phyloP scores from a whole-genome alignment of 306 rosid genomes.

The Trichosanthes truncata region DNA sequence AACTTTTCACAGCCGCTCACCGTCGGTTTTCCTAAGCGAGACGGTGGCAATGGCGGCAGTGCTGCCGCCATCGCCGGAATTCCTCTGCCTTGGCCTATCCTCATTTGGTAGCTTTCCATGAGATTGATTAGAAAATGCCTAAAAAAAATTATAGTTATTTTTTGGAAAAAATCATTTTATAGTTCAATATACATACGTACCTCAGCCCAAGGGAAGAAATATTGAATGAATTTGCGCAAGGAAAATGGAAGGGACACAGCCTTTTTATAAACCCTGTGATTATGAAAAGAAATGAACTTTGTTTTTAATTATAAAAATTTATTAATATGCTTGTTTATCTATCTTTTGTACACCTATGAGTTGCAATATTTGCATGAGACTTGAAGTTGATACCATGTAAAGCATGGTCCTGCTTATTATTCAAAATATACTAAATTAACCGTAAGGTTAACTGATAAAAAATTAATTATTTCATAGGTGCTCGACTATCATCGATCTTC shows the following conservation, averaged over 20 bases:
- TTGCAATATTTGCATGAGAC: slow-evolving; percentile 4
- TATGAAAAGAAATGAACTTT: neutral
- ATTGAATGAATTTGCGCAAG: neutral
- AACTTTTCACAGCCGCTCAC: neutral
- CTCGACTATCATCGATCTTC: neutral
- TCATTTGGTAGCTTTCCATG: slow-evolving; percentile 2
- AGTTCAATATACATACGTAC: neutral
- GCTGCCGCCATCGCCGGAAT: neutral
- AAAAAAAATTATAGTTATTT: neutral
- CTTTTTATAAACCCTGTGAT: neutral
- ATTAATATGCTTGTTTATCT: neutral
- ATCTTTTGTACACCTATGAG: slow-evolving; percentile 2
- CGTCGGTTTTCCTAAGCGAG: neutral
- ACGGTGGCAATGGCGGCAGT: neutral
- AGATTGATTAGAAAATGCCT: neutral
- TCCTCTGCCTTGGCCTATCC: neutral
- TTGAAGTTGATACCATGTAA: neutral
- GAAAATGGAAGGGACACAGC: neutral
- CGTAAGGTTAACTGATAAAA: neutral
- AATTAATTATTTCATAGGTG: neutral
- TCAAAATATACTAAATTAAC: neutral
- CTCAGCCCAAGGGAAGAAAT: neutral
- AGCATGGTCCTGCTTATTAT: neutral
- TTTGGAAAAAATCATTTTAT: neutral
- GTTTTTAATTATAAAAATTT: neutral